Conservation (phyloP, 331 rosid species). For the Cydonia oblonga region DNA sequence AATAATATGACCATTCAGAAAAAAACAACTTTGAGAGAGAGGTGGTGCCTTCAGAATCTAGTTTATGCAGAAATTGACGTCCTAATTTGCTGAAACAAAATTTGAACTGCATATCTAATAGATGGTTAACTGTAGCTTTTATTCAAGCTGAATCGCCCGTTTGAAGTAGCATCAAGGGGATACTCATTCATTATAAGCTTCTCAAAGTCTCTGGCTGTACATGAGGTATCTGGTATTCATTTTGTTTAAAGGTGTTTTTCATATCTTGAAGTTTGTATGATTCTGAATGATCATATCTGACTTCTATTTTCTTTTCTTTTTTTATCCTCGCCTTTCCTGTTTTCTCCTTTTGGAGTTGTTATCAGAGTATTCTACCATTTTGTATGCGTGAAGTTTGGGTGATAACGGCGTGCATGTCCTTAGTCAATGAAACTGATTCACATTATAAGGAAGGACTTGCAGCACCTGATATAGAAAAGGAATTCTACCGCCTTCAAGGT, state of each 20-base stretch:
- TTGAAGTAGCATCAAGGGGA: constrained; percentile 93
- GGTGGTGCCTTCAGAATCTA: neutral
- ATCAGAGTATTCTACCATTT: constrained; percentile 76
- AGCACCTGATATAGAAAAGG: constrained; percentile 72
- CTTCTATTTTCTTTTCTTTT: constrained; percentile 10
- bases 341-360: constrained; percentile 33
- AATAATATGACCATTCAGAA: neutral
- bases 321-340: neutral
- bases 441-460: constrained; percentile 57
- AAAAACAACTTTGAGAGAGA: neutral
- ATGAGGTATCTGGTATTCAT: constrained; percentile 47
- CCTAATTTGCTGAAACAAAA: neutral
- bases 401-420: constrained; percentile 74
- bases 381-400: constrained; percentile 99
- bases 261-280: constrained; percentile 5
- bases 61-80: neutral
- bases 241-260: neutral
- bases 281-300: constrained; percentile 3
- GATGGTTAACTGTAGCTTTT: constrained; percentile 54
- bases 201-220: constrained; percentile 68
- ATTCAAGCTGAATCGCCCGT: constrained; percentile 79
- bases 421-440: constrained; percentile 62
- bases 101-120: constrained; percentile 13
- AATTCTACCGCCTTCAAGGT: constrained; percentile 78
- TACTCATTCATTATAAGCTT: constrained; percentile 85